A percentile compares a stretch with the other conserved stretches of the same genome.
Conservation (phyloP, 768 basidiomycete species). For the Pilatotrama ljubarskyi region DNA sequence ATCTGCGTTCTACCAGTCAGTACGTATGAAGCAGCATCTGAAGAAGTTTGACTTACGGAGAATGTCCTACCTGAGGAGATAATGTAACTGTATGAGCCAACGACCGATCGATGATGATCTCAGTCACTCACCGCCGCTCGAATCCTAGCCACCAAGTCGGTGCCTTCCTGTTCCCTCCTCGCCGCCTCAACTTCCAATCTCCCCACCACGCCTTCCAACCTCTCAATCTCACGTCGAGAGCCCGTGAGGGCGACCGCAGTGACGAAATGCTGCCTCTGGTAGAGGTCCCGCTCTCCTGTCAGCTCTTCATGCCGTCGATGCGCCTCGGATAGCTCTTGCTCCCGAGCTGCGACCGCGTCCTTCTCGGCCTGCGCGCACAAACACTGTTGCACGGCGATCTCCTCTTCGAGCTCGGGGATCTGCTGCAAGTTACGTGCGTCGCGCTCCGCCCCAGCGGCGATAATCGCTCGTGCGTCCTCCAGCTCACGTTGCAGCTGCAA, state of each 20-base stretch:
- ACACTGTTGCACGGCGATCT: not conserved
- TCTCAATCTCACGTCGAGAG: not conserved
- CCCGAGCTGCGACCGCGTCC: too few relatives aligned
- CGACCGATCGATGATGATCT: too few relatives aligned
- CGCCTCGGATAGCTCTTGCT: not conserved
- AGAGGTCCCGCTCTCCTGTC: not conserved
- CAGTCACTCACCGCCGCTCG: too few relatives aligned
- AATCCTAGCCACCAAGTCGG: too few relatives aligned
- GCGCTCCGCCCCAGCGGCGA: not conserved
- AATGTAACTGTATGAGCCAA: too few relatives aligned
- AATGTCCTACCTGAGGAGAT: too few relatives aligned
- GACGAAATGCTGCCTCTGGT: conserved; percentile 1
- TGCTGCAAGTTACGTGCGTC: not conserved
- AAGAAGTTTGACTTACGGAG: too few relatives aligned
- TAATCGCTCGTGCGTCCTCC: not conserved
- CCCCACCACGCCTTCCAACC: not conserved
- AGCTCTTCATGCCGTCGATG: not conserved
- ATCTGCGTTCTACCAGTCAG: too few relatives aligned
- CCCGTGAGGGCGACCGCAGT: conserved; percentile 4
- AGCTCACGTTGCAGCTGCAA: not conserved
- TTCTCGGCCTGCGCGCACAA: not conserved
- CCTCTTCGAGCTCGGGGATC: not conserved
- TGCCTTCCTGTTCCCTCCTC: too few relatives aligned
- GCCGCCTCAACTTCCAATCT: not conserved
- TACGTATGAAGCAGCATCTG: too few relatives aligned